Evolutionary conservation across 2,329 filamentous ascomycete species (phyloP), one percentile per base, ranked within the genome.

Genomic region (Lachnellula arida): DNA sequence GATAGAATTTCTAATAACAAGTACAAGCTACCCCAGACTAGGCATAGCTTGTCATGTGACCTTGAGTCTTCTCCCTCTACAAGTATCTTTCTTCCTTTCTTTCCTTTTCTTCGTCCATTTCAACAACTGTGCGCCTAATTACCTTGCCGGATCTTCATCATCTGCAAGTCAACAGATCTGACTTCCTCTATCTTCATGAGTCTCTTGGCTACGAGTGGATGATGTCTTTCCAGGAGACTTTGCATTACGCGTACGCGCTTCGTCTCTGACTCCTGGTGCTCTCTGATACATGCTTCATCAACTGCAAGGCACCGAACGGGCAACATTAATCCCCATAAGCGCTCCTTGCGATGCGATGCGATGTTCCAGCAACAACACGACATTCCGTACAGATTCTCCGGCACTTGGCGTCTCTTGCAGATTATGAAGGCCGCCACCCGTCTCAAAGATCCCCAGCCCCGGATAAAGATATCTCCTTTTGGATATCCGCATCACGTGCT

Each of bases 381-480:
- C 39, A 43, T 43, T 15, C 22, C 19, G 49, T 25, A 32, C 39
- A 17, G 17, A 32, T 17, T 25, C 39, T 43, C 49, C 37, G 49
- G 49, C 49, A 32, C 35, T 22, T 19, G 39, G 17, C 39, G 39
- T 51, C 49, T 51, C 49, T 51, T 25, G 8, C 17, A 51, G 39
- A 51, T 51, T 42, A 39, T 17, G 25, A 43, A 12, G 49, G 49
- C 49, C 49, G 39, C 49, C 23, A 44, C 39, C 49, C 39, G 49
- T 51, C 39, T 37, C 49, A 51, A 51, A 34, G 42, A 43, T 51
- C 22, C 15, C 37, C 23, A n/a, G 15, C 39, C 49, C 49, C 22
- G 28, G 37, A 43, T 6, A 37, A 12, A 12, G 46, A 54, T 54
- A 23, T 22, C 37, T 32, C 37, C 6, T 23, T 37, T n/a, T n/a